Percentiles rank a stretch among this genome's conserved stretches.
phyloP scores from a whole-genome alignment of 768 basidiomycete species.

The Lactarius trivialis region DNA sequence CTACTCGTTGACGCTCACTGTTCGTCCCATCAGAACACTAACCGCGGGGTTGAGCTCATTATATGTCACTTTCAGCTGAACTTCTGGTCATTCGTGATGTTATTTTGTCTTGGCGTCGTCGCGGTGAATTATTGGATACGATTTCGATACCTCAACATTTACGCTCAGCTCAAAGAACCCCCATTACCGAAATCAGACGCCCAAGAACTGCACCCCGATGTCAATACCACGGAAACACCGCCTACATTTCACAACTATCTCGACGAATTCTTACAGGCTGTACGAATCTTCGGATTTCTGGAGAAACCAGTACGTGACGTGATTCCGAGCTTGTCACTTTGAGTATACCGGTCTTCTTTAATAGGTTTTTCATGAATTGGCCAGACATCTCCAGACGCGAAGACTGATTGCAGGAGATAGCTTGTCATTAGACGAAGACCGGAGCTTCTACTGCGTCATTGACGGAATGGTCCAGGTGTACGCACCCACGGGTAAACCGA shows the following conservation, averaged over 20 bases:
- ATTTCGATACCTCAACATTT: constrained; percentile 70
- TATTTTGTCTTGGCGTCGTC: constrained; percentile 61
- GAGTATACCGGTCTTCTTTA: neutral
- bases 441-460: constrained; percentile 96
- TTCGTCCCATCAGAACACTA: constrained; percentile 27
- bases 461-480: constrained; percentile 97
- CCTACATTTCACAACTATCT: constrained; percentile 91
- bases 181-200: constrained; percentile 78
- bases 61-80: constrained; percentile 50
- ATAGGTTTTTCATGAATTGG: constrained; percentile 94
- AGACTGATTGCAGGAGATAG: constrained; percentile 95
- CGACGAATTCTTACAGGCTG: constrained; percentile 94
- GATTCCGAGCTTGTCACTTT: neutral
- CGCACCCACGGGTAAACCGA: constrained; percentile 56
- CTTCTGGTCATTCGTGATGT: constrained; percentile 82
- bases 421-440: constrained; percentile 83
- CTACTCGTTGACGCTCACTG: constrained; percentile 86
- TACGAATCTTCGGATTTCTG: constrained; percentile 94
- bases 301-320: constrained; percentile 81
- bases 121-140: constrained; percentile 81
- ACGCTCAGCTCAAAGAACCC: constrained; percentile 70
- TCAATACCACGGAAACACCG: constrained; percentile 66
- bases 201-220: constrained; percentile 86
- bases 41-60: neutral
- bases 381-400: constrained; percentile 90